These are phyloP conservation scores for Davidsoniella virescens DNA, from an alignment of 2,329 filamentous ascomycete species.

Conservation along the genomic window DNA sequence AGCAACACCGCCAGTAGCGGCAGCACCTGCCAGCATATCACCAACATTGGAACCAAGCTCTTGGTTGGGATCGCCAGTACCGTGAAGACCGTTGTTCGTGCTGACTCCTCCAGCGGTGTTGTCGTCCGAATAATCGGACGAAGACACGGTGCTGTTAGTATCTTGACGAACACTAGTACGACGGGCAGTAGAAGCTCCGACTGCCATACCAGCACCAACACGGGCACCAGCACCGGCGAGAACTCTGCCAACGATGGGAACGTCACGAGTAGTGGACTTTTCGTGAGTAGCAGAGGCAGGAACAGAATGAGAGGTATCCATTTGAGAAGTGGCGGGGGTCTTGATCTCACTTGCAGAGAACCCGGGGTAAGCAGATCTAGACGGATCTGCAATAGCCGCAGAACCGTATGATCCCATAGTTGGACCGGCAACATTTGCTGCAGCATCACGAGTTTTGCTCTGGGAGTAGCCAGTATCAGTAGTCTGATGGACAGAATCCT, in stretches of 20 bases:
- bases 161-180: background rate
- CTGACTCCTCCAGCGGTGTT: background rate
- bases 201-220: background rate
- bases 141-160: background rate
- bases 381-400: background rate
- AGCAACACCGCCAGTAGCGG: constrained; percentile 1
- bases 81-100: background rate
- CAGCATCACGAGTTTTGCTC: background rate
- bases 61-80: constrained; percentile 1
- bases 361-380: background rate
- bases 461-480: background rate
- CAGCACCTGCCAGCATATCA: constrained; percentile 7
- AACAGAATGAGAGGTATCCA: background rate
- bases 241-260: background rate
- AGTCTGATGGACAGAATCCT: background rate
- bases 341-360: background rate
- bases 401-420: background rate
- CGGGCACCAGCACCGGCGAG: background rate
- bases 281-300: background rate
- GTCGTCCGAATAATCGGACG: constrained; percentile 4
- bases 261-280: background rate
- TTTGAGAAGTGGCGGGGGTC: background rate
- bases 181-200: background rate
- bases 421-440: background rate
- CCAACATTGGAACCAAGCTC: constrained; percentile 6